Base-by-base conservation (phyloP, 805 yeast genomes). In the Cyberlindnera mississippiensis region DNA sequence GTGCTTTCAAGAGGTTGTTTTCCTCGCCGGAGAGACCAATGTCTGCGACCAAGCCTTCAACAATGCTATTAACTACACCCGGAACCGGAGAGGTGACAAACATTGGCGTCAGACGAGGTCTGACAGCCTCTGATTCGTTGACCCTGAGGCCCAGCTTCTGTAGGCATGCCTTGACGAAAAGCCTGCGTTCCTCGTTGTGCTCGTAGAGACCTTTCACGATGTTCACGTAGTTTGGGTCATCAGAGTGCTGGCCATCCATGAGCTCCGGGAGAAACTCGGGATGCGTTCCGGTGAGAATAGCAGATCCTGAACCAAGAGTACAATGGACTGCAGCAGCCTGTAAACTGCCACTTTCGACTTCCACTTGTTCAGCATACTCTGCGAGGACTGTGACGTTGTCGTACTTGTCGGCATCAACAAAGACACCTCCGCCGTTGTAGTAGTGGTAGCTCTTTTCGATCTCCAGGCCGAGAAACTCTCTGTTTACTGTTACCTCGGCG, bases 361-460 rank as follows among this genome's bases (percentile, higher is more conserved):
- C 84, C 0, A 80, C 54, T 0, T 66, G 62, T 1, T 76, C 86
- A 0, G 56, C 56, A 56, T 85, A 93, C 4, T 72, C 61, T 0
- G 96, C 96, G 35, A 93, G 61, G 0, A 91, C 75, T 48, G 85
- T 83, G 2, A 85, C 88, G 35, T 76, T 72, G 5, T 67, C 62
- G 52, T 67, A 75, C 37, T 69, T 67, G 3, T 76, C 75, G 1
- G 96, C 90, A 58, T 86, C 83, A 11, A 82, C 80, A 64, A 93
- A 91, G 11, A 84, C 72, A 2, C 86, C 83, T 24, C 99, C 99
- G 6, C 99, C 99, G 52, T 93, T 90, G 60, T 79, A 85, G 60
- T 88, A 91, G 31, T 60, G 46, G 31, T 38, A 37, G 30, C 66
- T 59, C 26, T 52, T 34, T 6, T 53, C 45, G 30, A 63, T 55